A percentile compares a stretch with the other conserved stretches of the same genome.
Conservation (phyloP, 805 yeast species). For the Wickerhamiella australiensis region DNA sequence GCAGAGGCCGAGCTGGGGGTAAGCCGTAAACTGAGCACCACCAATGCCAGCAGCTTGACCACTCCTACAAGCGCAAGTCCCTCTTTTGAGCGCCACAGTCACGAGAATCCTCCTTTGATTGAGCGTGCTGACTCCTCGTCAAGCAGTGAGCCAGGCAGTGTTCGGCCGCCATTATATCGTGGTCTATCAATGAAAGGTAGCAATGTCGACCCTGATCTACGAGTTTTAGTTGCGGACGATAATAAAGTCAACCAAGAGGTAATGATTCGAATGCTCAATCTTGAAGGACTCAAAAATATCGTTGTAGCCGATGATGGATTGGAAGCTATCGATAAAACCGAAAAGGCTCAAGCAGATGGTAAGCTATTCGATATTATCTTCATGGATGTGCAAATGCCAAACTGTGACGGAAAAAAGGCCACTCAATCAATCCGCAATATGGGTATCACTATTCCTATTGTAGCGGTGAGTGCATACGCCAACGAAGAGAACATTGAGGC, state of each 20-base stretch:
- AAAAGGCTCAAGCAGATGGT: slow-evolving; percentile 31
- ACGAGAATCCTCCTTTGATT: background rate
- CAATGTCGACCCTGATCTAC: slow-evolving; percentile 16
- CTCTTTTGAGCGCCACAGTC: background rate
- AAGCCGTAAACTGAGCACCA: background rate
- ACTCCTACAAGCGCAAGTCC: background rate
- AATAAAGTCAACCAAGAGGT: slow-evolving; percentile 91
- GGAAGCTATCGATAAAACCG: slow-evolving; percentile 66
- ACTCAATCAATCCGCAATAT: slow-evolving; percentile 58
- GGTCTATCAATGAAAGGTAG: slow-evolving; percentile 10
- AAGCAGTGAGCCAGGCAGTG: slow-evolving; percentile 2
- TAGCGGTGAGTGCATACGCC: slow-evolving; percentile 91
- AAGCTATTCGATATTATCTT: slow-evolving; percentile 55
- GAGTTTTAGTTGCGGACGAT: slow-evolving; percentile 84
- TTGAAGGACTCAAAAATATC: slow-evolving; percentile 67
- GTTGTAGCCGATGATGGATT: slow-evolving; percentile 81
- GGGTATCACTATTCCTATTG: slow-evolving; percentile 59
- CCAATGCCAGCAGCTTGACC: background rate
- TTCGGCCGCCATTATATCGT: slow-evolving; percentile 13
- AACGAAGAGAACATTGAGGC: slow-evolving; percentile 81
- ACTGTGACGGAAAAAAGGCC: slow-evolving; percentile 77
- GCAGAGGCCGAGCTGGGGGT: slow-evolving; percentile 13
- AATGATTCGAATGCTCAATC: slow-evolving; percentile 68
- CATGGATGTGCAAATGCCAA: slow-evolving; percentile 98
- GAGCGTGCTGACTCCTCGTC: background rate